Conservation (phyloP, 495 filamentous ascomycete species). For the Podospora anserina region DNA sequence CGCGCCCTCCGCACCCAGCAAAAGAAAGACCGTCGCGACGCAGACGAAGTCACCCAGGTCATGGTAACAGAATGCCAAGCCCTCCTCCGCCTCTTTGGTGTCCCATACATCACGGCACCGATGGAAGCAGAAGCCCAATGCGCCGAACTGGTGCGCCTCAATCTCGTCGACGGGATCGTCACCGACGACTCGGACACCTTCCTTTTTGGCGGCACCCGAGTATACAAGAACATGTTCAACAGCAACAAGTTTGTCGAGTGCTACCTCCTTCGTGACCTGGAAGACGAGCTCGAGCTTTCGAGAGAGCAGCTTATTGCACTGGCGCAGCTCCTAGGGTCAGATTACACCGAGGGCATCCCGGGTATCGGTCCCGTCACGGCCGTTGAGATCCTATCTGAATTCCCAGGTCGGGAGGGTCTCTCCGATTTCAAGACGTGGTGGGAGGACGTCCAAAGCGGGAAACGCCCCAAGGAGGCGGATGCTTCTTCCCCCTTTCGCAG, state of each 20-base stretch:
- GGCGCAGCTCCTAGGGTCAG: constrained; percentile 84
- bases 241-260: constrained; percentile 96
- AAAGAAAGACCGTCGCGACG: constrained; percentile 90
- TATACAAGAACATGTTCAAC: constrained; percentile 99
- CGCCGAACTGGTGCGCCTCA: constrained; percentile 79
- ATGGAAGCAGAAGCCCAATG: constrained; percentile 99
- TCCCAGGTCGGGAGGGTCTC: constrained; percentile 53
- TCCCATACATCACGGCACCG: constrained; percentile 94
- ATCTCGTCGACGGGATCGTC: constrained; percentile 95
- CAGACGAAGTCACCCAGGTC: constrained; percentile 88
- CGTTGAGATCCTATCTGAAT: constrained; percentile 89
- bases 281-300: constrained; percentile 82
- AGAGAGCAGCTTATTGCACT: constrained; percentile 78
- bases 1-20: constrained; percentile 86
- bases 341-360: constrained; percentile 90
- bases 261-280: constrained; percentile 81
- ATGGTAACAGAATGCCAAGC: constrained; percentile 97
- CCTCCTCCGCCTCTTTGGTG: constrained; percentile 80
- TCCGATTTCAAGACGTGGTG: constrained; percentile 83
- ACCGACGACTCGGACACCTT: constrained; percentile 98
- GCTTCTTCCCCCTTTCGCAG: constrained; percentile 62
- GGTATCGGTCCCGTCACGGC: constrained; percentile 92
- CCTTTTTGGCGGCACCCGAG: constrained; percentile 89
- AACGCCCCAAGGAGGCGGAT: constrained; percentile 51
- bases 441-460: constrained; percentile 64